Conservation (phyloP, 2,329 filamentous ascomycete species). For the Botrytis byssoidea region DNA sequence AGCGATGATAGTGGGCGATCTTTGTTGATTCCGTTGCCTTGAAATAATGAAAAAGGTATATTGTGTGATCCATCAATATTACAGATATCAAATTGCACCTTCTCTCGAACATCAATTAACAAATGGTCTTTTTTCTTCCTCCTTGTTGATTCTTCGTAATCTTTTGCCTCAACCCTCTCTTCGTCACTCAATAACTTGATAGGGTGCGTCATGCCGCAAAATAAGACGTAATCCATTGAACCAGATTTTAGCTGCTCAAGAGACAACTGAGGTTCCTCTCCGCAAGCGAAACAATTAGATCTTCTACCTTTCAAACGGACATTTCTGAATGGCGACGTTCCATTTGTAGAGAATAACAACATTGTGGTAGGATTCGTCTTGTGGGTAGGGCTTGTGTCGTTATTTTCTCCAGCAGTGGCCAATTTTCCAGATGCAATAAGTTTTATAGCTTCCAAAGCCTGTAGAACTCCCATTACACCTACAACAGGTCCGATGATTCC, state of each 20-base stretch:
- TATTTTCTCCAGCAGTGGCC: constrained; percentile 23
- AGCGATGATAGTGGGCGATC: constrained; percentile 40
- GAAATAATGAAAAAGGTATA: constrained; percentile 61
- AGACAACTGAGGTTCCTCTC: constrained; percentile 60
- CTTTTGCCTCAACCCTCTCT: constrained; percentile 65
- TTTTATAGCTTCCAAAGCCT: constrained; percentile 86
- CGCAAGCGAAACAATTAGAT: constrained; percentile 74
- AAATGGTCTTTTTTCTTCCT: constrained; percentile 46
- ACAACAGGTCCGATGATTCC: constrained; percentile 92
- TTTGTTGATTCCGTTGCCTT: constrained; percentile 29
- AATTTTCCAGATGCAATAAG: constrained; percentile 55
- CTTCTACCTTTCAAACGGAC: constrained; percentile 71
- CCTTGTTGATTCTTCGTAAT: constrained; percentile 48
- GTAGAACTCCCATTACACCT: constrained; percentile 86
- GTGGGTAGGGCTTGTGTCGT: constrained; percentile 21
- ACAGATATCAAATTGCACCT: constrained; percentile 80
- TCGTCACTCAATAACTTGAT: constrained; percentile 57
- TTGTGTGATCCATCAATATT: constrained; percentile 74
- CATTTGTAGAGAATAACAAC: constrained; percentile 54
- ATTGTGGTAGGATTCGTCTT: constrained; percentile 31
- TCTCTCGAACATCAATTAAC: constrained; percentile 80
- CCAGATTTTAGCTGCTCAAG: constrained; percentile 60
- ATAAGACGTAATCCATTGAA: constrained; percentile 78
- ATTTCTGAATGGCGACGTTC: constrained; percentile 62
- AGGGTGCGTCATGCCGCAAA: constrained; percentile 67